Conservation (phyloP, 306 rosid genomes). For the Castanea sativa region DNA sequence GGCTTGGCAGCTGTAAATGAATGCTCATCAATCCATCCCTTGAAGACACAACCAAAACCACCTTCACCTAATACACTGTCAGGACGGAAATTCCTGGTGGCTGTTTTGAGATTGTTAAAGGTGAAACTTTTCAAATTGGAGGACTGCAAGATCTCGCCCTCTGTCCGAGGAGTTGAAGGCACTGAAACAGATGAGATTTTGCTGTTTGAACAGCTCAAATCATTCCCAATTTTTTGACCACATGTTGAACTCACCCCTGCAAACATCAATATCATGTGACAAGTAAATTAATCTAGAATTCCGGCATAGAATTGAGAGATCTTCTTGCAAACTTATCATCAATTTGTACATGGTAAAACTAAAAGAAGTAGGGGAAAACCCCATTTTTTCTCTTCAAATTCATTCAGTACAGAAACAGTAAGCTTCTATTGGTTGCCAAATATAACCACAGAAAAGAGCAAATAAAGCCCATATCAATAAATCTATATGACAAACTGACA, state of each 20-base stretch:
- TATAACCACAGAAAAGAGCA: neutral
- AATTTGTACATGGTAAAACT: neutral
- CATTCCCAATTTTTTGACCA: slow-evolving; percentile 32
- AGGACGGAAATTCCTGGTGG: slow-evolving; percentile 95
- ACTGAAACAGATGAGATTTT: slow-evolving; percentile 47
- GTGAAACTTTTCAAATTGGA: slow-evolving; percentile 72
- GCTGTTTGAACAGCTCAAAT: slow-evolving; percentile 41
- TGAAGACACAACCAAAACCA: slow-evolving; percentile 87
- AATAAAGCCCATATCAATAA: neutral
- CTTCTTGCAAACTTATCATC: slow-evolving; percentile 6
- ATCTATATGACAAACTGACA: neutral
- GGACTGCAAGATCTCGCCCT: slow-evolving; percentile 87
- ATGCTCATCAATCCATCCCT: slow-evolving; percentile 94
- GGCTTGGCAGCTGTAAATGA: slow-evolving; percentile 72
- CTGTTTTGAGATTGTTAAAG: slow-evolving; percentile 67
- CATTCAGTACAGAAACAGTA: neutral
- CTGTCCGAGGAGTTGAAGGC: slow-evolving; percentile 79
- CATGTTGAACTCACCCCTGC: slow-evolving; percentile 49
- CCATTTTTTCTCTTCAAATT: neutral
- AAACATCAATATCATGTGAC: slow-evolving; percentile 11
- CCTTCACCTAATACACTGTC: slow-evolving; percentile 99
- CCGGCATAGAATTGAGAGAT: slow-evolving; percentile 12
- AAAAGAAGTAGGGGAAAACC: neutral
- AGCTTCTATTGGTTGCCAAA: neutral
- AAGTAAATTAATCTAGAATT: slow-evolving; percentile 1